These are phyloP conservation scores for Trichosanthes truncata DNA, from an alignment of 306 rosid species.

Conservation along the genomic window DNA sequence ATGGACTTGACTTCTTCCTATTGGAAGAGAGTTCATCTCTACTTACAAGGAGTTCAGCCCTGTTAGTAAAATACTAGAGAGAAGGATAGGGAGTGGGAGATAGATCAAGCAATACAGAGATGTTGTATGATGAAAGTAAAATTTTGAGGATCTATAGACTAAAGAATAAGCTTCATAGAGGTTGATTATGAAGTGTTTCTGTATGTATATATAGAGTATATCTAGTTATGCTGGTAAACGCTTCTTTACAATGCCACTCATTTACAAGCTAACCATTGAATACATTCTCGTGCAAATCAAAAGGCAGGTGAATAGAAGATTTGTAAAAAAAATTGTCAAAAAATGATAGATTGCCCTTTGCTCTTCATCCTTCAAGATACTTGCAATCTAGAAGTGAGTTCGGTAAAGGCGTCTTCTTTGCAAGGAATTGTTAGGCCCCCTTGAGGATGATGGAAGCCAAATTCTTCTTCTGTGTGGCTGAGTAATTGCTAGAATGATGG, in stretches of 20 bases:
- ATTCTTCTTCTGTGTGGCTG: slow-evolving; percentile 28
- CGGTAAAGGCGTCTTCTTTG: slow-evolving; percentile 23
- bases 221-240: neutral
- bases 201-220: neutral
- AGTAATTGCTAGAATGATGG: slow-evolving; percentile 12
- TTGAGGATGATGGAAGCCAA: slow-evolving; percentile 32
- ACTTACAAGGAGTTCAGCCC: neutral
- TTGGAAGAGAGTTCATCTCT: too few species aligned
- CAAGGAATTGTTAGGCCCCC: slow-evolving; percentile 43
- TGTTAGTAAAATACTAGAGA: neutral
- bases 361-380: neutral
- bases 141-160: neutral
- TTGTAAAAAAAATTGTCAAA: neutral
- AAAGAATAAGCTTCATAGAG: neutral
- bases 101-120: neutral
- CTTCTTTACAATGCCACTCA: neutral
- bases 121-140: neutral
- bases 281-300: neutral
- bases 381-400: slow-evolving; percentile 19
- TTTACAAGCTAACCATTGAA: neutral
- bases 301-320: neutral
- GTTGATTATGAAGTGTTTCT: neutral
- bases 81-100: neutral
- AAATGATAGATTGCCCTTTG: neutral
- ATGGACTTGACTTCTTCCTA: too few species aligned